Percentiles rank a stretch among this genome's conserved stretches.
Conservation (phyloP, 345 rosid species). For the Sonneratia caseolaris region DNA sequence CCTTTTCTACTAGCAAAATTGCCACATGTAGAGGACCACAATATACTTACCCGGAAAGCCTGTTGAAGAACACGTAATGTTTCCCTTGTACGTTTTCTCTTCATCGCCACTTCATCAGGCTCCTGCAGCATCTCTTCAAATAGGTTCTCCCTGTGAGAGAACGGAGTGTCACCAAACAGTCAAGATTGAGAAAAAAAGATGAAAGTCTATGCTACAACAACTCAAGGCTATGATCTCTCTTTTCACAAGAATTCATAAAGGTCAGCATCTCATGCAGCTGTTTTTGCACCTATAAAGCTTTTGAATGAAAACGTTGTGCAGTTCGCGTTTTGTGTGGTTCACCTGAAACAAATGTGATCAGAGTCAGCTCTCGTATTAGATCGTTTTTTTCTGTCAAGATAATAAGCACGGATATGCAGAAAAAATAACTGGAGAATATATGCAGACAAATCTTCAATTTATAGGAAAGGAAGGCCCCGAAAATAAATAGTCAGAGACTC, state of each 20-base stretch:
- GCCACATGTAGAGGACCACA: constrained; percentile 1
- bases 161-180: not conserved
- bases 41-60: constrained; percentile 70
- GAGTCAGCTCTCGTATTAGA: not conserved
- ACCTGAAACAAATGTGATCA: constrained; percentile 44
- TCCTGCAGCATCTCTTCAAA: constrained; percentile 99
- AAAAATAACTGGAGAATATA: not conserved
- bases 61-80: constrained; percentile 82
- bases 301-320: constrained; percentile 87
- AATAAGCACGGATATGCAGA: not conserved
- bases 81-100: constrained; percentile 81
- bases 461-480: not conserved
- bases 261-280: not conserved
- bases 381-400: not conserved
- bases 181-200: not conserved
- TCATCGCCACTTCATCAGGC: constrained; percentile 75
- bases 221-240: not conserved
- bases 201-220: not conserved
- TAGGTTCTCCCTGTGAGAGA: constrained; percentile 62
- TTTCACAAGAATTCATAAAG: too few species aligned
- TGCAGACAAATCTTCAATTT: not conserved
- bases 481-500: not conserved
- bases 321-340: constrained; percentile 88
- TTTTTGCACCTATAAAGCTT: constrained; percentile 71
- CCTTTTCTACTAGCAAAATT: not conserved